Base-by-base conservation (phyloP, 2,329 filamentous ascomycete species). In the Cercospora sojina region DNA sequence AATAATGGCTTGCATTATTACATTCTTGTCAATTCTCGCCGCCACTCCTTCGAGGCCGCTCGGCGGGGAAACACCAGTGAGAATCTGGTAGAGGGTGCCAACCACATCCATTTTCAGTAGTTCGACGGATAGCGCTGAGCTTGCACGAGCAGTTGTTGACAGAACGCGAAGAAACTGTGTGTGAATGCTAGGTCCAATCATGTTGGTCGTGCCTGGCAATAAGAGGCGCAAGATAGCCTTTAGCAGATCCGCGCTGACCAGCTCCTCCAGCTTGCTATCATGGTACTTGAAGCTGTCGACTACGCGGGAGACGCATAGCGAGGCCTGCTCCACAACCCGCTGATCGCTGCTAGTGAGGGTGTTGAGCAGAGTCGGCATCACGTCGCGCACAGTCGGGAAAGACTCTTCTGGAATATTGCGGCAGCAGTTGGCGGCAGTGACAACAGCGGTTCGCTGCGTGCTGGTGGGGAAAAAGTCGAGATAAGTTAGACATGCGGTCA, bases 1-100 rank as follows among this genome's bases (percentile, higher is more conserved):
- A 61, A 99, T 97, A 69, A 99, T 84, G 41, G 96, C 93, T 80
- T 99, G 95, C 96, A 99, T 99, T 74, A 99, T 95, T 55, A 99
- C 87, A 64, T 98, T 94, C 75, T 93, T 97, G 79, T 98, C 94
- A 70, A 98, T 90, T 80, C 96, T 97, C 41, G 87, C 90, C 31
- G 89, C 90, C 65, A 92, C 87, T 77, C 94, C 89, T 38, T 93
- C 89, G 1, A 86, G 89, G 35, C 90, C 91, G 69, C 84, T 87
- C 0, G 95, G 95, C 1, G 95, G 93, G 0, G 95, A 98, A 2
- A 99, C 92, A 20, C 95, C 95, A 0, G 95, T 98, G 59, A 99
- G 81, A 49, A 99, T 98, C 79, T 99, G 95, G 76, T 98, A 99
- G 2, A 99, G 83, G 0, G 95, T 99, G 79, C 98, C 95, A 27